phyloP scores from a whole-genome alignment of 352 stramenopile genomes.

The Phytophthora nicotianae region DNA sequence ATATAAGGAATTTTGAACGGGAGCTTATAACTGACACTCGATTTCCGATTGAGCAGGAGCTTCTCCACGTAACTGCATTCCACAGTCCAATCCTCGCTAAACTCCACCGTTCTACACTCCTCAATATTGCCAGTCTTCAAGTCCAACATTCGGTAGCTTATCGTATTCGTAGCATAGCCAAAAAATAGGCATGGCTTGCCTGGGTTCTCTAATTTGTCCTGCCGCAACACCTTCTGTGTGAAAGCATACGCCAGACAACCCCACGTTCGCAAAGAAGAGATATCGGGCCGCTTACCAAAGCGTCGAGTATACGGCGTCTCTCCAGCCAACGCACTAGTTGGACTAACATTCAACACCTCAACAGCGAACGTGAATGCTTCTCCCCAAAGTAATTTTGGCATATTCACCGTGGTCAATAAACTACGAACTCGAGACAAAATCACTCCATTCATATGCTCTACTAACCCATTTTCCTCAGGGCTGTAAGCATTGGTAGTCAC shows the following conservation, averaged over 20 bases:
- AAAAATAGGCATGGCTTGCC: constrained; percentile 4
- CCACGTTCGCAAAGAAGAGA: constrained; percentile 1
- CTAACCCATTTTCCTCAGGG: constrained; percentile 16
- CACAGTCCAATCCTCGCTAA: constrained; percentile 18
- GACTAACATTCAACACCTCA: constrained; percentile 6
- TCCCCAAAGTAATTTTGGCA: constrained; percentile 1
- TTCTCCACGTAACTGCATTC: constrained; percentile 7
- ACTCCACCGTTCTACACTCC: constrained; percentile 9
- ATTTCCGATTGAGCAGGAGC: constrained; percentile 14
- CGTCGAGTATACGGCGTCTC: constrained; percentile 12
- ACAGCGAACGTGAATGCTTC: constrained; percentile 11
- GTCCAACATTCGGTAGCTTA: constrained; percentile 8
- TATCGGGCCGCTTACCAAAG: constrained; percentile 7
- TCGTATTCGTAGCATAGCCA: constrained; percentile 5
- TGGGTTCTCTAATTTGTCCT: constrained; percentile 15
- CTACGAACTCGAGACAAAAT: not conserved
- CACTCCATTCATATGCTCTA: constrained; percentile 6
- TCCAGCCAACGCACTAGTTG: constrained; percentile 1
- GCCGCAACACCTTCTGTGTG: constrained; percentile 10
- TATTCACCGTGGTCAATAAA: constrained; percentile 1
- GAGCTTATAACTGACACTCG: not conserved
- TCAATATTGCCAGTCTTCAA: constrained; percentile 3
- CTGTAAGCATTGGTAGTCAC: constrained; percentile 9
- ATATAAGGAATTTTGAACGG: constrained; percentile 15
- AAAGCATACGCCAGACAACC: constrained; percentile 8